Evolutionary conservation across 176 grass and related monocot species (phyloP).

Genomic region (Aechmea fasciata): DNA sequence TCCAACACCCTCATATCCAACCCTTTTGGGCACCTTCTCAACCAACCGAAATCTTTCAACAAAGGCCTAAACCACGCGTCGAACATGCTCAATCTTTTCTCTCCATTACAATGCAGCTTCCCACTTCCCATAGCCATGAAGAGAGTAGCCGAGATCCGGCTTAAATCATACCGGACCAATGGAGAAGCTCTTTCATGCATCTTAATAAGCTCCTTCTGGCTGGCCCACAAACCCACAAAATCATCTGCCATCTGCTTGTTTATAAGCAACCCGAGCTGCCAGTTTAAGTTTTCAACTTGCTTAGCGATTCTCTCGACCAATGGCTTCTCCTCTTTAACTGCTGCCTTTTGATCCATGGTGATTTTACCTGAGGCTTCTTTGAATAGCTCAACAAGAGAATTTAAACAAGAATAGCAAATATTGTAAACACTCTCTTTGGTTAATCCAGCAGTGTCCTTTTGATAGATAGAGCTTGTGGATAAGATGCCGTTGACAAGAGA

Average conservation of each 20-base stretch:
- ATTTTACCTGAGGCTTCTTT: constrained; percentile 42
- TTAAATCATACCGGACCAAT: constrained; percentile 63
- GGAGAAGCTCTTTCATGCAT: constrained; percentile 53
- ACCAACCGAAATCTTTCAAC: constrained; percentile 73
- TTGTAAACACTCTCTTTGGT: constrained; percentile 51
- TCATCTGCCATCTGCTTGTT: constrained; percentile 73
- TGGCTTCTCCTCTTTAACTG: constrained; percentile 25
- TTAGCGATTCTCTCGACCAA: constrained; percentile 47
- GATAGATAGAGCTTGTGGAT: constrained; percentile 51
- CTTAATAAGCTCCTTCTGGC: constrained; percentile 34
- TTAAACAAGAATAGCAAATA: constrained; percentile 59
- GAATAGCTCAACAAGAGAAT: constrained; percentile 63
- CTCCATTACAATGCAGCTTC: constrained; percentile 49
- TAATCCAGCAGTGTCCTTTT: constrained; percentile 41
- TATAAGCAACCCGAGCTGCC: constrained; percentile 68
- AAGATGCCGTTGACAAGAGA: constrained; percentile 53
- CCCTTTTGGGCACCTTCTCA: constrained; percentile 65
- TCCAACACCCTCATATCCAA: constrained; percentile 52
- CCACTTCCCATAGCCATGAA: constrained; percentile 65
- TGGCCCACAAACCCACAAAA: constrained; percentile 59
- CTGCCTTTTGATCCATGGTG: neutral
- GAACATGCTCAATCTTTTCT: constrained; percentile 40
- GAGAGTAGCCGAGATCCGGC: constrained; percentile 58
- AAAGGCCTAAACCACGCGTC: constrained; percentile 75
- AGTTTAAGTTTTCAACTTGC: constrained; percentile 72